A percentile compares a stretch with the other conserved stretches of the same genome.
phyloP scores from a whole-genome alignment of 768 basidiomycete species.

The Mycena vulgaris region DNA sequence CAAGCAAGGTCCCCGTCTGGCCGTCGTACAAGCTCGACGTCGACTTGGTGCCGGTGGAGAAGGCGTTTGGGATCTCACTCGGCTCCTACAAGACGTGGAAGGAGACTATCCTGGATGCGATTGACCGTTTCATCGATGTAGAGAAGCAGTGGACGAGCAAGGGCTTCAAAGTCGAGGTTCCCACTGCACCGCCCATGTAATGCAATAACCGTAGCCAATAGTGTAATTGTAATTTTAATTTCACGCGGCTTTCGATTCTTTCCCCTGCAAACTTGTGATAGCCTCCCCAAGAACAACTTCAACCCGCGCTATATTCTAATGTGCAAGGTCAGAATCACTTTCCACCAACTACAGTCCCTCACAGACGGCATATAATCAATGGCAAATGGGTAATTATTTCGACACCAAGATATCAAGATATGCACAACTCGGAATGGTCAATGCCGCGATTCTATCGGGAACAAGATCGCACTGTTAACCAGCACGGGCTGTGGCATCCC shows the following conservation, averaged over 20 bases:
- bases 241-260: too few species aligned
- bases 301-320: too few species aligned
- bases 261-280: too few species aligned
- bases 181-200: constrained; percentile 26
- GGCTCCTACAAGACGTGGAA: constrained; percentile 30
- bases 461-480: neutral
- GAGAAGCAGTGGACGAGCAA: constrained; percentile 39
- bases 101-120: constrained; percentile 36
- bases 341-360: too few species aligned
- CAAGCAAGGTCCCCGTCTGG: constrained; percentile 21
- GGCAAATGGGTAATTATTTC: neutral
- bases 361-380: neutral
- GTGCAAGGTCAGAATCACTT: too few species aligned
- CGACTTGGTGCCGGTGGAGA: constrained; percentile 37
- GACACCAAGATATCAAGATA: neutral
- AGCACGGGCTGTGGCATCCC: neutral
- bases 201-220: neutral
- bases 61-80: constrained; percentile 39
- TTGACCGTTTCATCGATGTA: constrained; percentile 33
- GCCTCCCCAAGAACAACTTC: too few species aligned
- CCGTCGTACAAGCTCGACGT: constrained; percentile 41
- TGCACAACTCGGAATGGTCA: neutral
- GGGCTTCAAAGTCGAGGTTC: constrained; percentile 32
- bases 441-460: constrained; percentile 8
- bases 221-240: neutral